phyloP scores from a whole-genome alignment of 192 early-diverging fungal species.

The Gigaspora rosea region DNA sequence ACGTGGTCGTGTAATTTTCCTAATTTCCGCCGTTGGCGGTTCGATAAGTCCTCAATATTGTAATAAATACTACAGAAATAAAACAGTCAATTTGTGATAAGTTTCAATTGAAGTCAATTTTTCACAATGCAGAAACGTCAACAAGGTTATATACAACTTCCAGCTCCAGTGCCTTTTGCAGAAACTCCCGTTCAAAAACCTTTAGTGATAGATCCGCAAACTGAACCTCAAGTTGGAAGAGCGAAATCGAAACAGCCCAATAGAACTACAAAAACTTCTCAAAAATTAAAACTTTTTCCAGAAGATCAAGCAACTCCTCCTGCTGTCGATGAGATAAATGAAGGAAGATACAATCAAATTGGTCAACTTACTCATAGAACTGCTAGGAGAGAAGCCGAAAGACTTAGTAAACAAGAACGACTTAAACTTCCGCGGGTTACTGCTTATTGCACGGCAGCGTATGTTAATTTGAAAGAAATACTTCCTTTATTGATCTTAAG shows the following conservation, averaged over 20 bases:
- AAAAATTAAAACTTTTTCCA: conserved; percentile 90
- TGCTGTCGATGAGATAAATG: conserved; percentile 54
- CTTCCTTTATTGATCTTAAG: neutral
- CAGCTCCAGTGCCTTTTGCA: neutral
- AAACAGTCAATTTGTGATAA: too few relatives aligned
- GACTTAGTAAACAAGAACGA: conserved; percentile 73
- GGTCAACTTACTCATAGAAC: conserved; percentile 58
- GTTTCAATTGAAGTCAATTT: too few relatives aligned
- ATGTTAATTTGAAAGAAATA: conserved; percentile 20
- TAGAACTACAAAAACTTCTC: conserved; percentile 90
- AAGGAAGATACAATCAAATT: conserved; percentile 73
- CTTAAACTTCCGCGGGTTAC: conserved; percentile 77
- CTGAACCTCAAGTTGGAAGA: neutral
- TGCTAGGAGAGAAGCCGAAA: conserved; percentile 68
- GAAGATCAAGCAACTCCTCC: conserved; percentile 57
- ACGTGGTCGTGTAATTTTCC: too few relatives aligned
- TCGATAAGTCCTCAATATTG: too few relatives aligned
- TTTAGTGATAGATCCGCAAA: neutral
- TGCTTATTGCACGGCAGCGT: conserved; percentile 83
- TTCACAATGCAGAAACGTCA: too few relatives aligned
- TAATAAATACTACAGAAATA: too few relatives aligned
- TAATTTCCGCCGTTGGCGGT: too few relatives aligned
- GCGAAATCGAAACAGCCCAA: conserved; percentile 42
- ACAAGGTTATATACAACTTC: neutral
- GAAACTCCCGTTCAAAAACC: neutral